These are phyloP conservation scores for Parascedosporium putredinis DNA, from an alignment of 2,329 filamentous ascomycete genomes.

Conservation along the genomic window DNA sequence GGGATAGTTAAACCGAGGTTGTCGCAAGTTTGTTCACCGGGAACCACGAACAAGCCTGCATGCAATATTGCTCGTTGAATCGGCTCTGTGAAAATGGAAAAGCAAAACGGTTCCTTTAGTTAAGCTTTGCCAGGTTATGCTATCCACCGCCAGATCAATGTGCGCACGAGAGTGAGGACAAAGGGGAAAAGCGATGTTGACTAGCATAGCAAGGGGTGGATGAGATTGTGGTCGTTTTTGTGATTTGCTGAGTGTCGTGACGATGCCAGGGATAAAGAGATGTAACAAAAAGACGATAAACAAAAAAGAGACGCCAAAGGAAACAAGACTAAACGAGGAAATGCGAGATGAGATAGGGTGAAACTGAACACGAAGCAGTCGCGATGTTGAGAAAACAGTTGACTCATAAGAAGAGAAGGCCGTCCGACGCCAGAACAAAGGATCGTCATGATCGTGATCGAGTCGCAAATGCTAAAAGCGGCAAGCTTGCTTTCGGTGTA, in stretches of 20 bases:
- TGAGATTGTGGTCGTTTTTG: no score
- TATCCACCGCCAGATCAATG: no score
- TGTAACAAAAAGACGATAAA: slow-evolving; percentile 16
- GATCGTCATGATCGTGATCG: slow-evolving; percentile 7
- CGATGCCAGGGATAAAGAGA: slow-evolving; percentile 13
- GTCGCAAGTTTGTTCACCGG: no score
- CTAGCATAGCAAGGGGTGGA: no score
- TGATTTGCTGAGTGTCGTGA: background rate
- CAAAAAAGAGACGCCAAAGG: slow-evolving; percentile 14
- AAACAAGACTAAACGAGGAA: slow-evolving; percentile 16
- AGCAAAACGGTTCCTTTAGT: no score
- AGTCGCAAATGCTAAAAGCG: background rate
- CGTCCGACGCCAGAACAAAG: slow-evolving; percentile 8
- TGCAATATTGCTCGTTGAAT: no score
- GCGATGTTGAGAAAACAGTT: slow-evolving; percentile 6
- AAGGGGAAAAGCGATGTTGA: background rate
- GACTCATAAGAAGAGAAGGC: slow-evolving; percentile 1
- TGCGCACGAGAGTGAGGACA: no score
- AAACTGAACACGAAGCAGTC: slow-evolving; percentile 1
- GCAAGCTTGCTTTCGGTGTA: background rate
- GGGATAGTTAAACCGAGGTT: no score
- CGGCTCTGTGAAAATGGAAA: no score
- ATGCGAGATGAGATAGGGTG: background rate
- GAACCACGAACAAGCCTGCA: no score
- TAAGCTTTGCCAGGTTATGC: no score